Conservation (phyloP, 2,329 filamentous ascomycete species). For the Aspergillus hortae region DNA sequence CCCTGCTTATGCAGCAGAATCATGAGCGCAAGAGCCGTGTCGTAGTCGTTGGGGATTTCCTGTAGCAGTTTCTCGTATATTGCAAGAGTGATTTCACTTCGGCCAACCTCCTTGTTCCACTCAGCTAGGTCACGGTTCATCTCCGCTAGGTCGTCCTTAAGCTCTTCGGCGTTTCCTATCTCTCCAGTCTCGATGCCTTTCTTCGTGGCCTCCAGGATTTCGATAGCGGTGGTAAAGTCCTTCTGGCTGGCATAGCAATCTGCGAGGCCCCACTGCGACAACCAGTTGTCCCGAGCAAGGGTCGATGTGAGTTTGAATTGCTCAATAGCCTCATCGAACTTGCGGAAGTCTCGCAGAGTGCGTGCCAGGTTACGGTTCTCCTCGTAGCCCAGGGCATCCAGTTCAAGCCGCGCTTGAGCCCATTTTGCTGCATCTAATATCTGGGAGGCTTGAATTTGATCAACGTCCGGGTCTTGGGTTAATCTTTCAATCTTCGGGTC, state of each 20-base stretch:
- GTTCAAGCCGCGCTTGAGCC: constrained; percentile 9
- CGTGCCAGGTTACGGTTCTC: constrained; percentile 17
- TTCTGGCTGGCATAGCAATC: constrained; percentile 6
- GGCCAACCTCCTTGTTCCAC: constrained; percentile 5
- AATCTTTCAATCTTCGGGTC: background rate
- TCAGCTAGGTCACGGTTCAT: constrained; percentile 9
- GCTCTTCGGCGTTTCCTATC: background rate
- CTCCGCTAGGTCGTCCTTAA: background rate
- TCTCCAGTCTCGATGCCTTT: background rate
- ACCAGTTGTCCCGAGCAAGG: constrained; percentile 16
- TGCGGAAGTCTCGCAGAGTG: constrained; percentile 11
- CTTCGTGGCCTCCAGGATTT: background rate
- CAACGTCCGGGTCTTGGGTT: background rate
- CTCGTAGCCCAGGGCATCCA: constrained; percentile 11
- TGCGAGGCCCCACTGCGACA: constrained; percentile 17
- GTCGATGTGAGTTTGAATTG: constrained; percentile 12
- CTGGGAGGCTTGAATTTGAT: constrained; percentile 5
- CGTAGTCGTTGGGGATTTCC: constrained; percentile 11
- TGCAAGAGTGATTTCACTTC: constrained; percentile 4
- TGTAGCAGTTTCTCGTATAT: constrained; percentile 13
- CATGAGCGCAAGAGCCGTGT: constrained; percentile 3
- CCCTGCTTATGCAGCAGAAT: constrained; percentile 6
- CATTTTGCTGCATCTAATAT: constrained; percentile 12
- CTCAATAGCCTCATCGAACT: constrained; percentile 15
- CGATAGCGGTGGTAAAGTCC: constrained; percentile 5